Evolutionary conservation across 306 rosid species (phyloP).

Genomic region (Pyrus betulifolia): DNA sequence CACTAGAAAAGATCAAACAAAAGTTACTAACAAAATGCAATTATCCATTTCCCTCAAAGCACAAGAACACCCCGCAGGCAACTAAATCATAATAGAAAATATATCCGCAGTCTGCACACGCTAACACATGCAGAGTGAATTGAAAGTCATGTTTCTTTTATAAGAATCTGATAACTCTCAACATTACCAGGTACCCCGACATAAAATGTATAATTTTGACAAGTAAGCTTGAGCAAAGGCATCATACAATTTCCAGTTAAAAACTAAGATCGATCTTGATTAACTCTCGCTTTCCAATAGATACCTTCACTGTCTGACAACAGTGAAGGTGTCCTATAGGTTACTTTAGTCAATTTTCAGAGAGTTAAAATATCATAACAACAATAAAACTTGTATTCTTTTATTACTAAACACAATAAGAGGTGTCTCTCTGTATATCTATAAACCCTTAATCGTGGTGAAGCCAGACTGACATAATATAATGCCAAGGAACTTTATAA

Average conservation of each 20-base stretch:
- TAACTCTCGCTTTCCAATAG: neutral
- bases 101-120: neutral
- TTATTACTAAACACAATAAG: neutral
- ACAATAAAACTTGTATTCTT: neutral
- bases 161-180: neutral
- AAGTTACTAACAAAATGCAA: slow-evolving; percentile 4
- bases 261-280: neutral
- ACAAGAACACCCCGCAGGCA: slow-evolving; percentile 1
- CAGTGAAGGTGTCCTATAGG: neutral
- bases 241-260: neutral
- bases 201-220: neutral
- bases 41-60: slow-evolving; percentile 1
- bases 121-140: neutral
- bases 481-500: neutral
- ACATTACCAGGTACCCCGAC: neutral
- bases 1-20: neutral
- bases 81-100: neutral
- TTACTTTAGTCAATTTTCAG: neutral
- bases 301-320: neutral
- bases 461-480: neutral
- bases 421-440: neutral
- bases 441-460: neutral
- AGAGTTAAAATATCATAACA: neutral
- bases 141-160: neutral
- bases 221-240: neutral